Evolutionary conservation across 345 rosid species (phyloP), one percentile per base, ranked within the genome.

Genomic region (Isatis tinctoria): DNA sequence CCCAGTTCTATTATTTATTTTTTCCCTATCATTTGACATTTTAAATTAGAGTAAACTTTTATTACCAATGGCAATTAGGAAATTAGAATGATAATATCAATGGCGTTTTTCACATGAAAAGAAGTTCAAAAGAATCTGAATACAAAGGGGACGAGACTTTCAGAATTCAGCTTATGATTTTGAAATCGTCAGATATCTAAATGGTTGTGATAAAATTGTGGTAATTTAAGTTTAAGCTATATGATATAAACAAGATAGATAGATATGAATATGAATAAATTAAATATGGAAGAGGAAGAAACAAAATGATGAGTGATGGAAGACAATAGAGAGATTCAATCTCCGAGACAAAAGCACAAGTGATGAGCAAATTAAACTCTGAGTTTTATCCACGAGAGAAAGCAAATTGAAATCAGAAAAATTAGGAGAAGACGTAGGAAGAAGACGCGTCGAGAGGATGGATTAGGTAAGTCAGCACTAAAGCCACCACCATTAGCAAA

Each of bases 381-480:
- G 48, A 52, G 69, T 11, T 52, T 22, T 60, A 76, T 75, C 65
- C 41, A 68, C 70, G n/a, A n/a, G n/a, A 10, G 3, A 3, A 10
- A 3, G 37, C 8, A 7, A 33, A 44, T 14, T 35, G 60, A 35
- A 39, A 58, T n/a, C 16, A 81, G 66, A 83, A n/a, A n/a, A n/a
- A n/a, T n/a, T n/a, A n/a, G n/a, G n/a, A 81, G 78, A 81, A 66
- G 73, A 13, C 7, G 67, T 17, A 75, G 65, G 78, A 81, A 69
- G 85, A 66, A 61, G 83, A 68, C 6, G 89, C 80, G 63, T 88
- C 93, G 1, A 88, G 74, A 0, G 86, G 85, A 73, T 88, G 94
- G 6, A 87, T 87, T 53, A 88, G 86, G 78, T 85, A 88, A 11
- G 94, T 88, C 4, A 88, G 89, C 61, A 82, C 90, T 52, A 88